phyloP scores from a whole-genome alignment of 768 basidiomycete species.

The Xerocomus potaroensis region DNA sequence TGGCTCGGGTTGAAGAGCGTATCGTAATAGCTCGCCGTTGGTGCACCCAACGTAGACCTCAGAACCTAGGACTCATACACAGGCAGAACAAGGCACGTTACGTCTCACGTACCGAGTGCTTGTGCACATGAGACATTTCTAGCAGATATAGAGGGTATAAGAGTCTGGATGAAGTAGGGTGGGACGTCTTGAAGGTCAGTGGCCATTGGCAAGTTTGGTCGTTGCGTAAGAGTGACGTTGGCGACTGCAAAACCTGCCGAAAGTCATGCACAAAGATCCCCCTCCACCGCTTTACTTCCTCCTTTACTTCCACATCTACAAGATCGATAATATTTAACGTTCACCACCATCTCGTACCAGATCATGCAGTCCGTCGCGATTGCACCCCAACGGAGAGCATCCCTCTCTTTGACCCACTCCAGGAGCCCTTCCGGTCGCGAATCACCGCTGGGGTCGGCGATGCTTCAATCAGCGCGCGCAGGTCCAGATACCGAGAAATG shows the following conservation, averaged over 20 bases:
- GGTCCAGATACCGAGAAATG: constrained; percentile 44
- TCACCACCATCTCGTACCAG: constrained; percentile 1
- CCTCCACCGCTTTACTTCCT: constrained; percentile 7
- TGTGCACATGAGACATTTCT: constrained; percentile 42
- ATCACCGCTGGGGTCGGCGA: constrained; percentile 10
- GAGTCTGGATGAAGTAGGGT: constrained; percentile 54
- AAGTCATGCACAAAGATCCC: constrained; percentile 15
- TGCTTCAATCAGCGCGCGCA: constrained; percentile 8
- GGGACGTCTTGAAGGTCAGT: constrained; percentile 46
- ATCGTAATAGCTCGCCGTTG: constrained; percentile 81
- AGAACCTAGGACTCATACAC: constrained; percentile 45
- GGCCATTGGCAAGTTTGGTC: constrained; percentile 15
- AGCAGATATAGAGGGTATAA: constrained; percentile 36
- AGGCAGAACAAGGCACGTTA: not conserved
- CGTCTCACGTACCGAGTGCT: constrained; percentile 45
- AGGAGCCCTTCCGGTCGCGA: constrained; percentile 15
- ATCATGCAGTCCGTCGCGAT: constrained; percentile 15
- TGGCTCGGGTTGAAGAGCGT: constrained; percentile 57
- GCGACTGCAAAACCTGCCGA: not conserved
- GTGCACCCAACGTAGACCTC: constrained; percentile 86
- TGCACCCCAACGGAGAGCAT: constrained; percentile 17
- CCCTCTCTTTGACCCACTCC: constrained; percentile 14
- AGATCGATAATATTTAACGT: too few species aligned
- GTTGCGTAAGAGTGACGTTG: constrained; percentile 17
- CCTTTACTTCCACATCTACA: not conserved